Percentiles rank a stretch among this genome's conserved stretches.
phyloP scores from a whole-genome alignment of 768 basidiomycete genomes.

The Crepidotus variabilis region DNA sequence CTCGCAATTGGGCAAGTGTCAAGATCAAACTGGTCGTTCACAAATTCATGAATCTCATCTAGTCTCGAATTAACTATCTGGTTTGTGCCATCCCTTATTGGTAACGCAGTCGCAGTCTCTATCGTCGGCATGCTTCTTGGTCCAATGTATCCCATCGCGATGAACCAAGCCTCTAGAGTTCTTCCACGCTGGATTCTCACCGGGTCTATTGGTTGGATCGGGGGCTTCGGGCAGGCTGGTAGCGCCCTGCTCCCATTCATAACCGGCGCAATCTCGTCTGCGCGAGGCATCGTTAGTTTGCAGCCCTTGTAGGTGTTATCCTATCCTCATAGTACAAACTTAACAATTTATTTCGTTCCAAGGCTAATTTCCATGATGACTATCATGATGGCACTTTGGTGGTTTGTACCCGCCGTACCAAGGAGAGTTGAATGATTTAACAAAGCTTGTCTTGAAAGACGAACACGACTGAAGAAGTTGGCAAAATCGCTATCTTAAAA shows the following conservation, averaged over 20 bases:
- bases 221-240: slow-evolving; percentile 67
- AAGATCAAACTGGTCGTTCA: neutral
- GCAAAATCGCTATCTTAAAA: too few relatives aligned
- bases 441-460: too few relatives aligned
- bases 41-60: neutral
- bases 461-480: too few relatives aligned
- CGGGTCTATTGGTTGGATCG: slow-evolving; percentile 65
- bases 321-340: neutral
- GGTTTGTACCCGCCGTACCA: neutral
- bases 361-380: neutral
- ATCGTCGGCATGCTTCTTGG: slow-evolving; percentile 69
- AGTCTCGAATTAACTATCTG: slow-evolving; percentile 68
- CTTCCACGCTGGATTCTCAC: slow-evolving; percentile 69
- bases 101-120: slow-evolving; percentile 59
- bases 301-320: slow-evolving; percentile 53
- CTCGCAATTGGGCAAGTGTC: slow-evolving; percentile 44
- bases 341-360: neutral
- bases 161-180: slow-evolving; percentile 67
- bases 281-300: slow-evolving; percentile 55
- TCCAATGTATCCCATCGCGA: slow-evolving; percentile 69
- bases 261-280: slow-evolving; percentile 63
- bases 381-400: neutral
- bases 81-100: slow-evolving; percentile 64
- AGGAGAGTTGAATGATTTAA: neutral
- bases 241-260: slow-evolving; percentile 71